Percentiles rank a stretch among this genome's conserved stretches.
phyloP scores from a whole-genome alignment of 1,284 basidiomycete species.

The Uromyces viciae-fabae region DNA sequence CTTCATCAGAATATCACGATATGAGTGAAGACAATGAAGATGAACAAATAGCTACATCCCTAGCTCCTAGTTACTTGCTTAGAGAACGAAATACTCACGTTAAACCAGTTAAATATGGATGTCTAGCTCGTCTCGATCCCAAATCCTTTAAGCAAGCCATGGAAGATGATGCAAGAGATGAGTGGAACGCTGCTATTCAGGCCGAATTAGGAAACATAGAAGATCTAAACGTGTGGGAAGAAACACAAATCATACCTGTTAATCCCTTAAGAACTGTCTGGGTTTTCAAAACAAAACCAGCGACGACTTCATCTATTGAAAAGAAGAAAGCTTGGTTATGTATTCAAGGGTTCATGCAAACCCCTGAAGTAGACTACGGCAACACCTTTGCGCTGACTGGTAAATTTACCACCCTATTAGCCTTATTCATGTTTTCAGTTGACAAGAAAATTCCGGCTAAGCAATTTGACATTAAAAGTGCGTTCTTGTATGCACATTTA shows the following conservation, averaged over 20 bases:
- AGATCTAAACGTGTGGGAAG: not conserved
- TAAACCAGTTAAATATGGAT: not conserved
- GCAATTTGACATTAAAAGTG: no score
- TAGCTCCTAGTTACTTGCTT: no score
- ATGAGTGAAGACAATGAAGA: no score
- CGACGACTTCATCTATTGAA: not conserved
- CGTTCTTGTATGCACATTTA: no score
- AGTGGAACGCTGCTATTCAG: not conserved
- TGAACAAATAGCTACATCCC: no score
- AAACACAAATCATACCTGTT: not conserved
- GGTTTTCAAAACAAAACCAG: not conserved
- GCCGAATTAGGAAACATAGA: not conserved
- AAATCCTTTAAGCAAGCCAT: not conserved
- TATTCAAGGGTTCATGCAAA: not conserved
- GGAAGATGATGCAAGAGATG: fast-evolving
- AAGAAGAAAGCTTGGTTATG: not conserved
- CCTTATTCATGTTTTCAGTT: no score
- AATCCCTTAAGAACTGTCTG: not conserved
- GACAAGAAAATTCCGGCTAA: no score
- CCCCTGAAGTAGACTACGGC: not conserved
- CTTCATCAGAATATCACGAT: no score
- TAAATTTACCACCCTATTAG: no score
- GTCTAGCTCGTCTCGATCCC: not conserved
- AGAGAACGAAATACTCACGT: not conserved
- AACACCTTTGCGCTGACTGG: no score